A percentile compares a stretch with the other conserved stretches of the same genome.
Evolutionary conservation across 768 basidiomycete genomes (phyloP).

Genomic region (Melanogaster broomeanus): DNA sequence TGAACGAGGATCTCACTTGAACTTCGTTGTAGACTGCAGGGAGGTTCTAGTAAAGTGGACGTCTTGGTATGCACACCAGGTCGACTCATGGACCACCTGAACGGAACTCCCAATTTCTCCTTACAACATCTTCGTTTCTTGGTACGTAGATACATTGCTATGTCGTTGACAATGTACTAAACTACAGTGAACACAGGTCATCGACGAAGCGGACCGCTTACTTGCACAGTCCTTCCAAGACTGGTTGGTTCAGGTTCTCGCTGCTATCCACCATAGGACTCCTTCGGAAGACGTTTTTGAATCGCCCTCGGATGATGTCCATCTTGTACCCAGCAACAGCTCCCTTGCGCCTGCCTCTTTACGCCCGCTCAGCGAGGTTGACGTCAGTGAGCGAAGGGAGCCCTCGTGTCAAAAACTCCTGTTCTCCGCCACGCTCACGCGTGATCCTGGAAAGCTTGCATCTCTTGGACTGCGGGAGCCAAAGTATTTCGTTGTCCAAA

Average conservation of each 20-base stretch:
- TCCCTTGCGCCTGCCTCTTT: conserved; percentile 65
- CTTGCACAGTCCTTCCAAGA: conserved; percentile 95
- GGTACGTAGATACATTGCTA: conserved; percentile 49
- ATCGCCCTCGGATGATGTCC: conserved; percentile 6
- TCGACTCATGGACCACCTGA: conserved; percentile 90
- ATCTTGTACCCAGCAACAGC: conserved; percentile 26
- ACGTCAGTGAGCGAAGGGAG: conserved; percentile 56
- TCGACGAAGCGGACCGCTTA: conserved; percentile 97
- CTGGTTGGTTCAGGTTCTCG: conserved; percentile 84
- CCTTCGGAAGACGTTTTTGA: conserved; percentile 3
- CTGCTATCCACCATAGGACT: conserved; percentile 60
- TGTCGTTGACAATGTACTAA: background rate
- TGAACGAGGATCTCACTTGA: background rate
- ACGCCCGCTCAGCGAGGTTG: conserved; percentile 35
- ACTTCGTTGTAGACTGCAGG: conserved; percentile 53
- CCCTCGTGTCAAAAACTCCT: conserved; percentile 90
- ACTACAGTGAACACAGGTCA: conserved; percentile 55
- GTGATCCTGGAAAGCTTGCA: conserved; percentile 91
- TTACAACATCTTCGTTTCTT: conserved; percentile 95
- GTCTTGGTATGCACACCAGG: conserved; percentile 96
- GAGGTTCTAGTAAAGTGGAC: conserved; percentile 91
- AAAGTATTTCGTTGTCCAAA: conserved; percentile 87
- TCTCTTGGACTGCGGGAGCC: conserved; percentile 77
- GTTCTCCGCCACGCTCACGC: conserved; percentile 94
- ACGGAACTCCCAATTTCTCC: conserved; percentile 85